Evolutionary conservation across 768 basidiomycete genomes (phyloP).

Genomic region (Serpula lacrymans): DNA sequence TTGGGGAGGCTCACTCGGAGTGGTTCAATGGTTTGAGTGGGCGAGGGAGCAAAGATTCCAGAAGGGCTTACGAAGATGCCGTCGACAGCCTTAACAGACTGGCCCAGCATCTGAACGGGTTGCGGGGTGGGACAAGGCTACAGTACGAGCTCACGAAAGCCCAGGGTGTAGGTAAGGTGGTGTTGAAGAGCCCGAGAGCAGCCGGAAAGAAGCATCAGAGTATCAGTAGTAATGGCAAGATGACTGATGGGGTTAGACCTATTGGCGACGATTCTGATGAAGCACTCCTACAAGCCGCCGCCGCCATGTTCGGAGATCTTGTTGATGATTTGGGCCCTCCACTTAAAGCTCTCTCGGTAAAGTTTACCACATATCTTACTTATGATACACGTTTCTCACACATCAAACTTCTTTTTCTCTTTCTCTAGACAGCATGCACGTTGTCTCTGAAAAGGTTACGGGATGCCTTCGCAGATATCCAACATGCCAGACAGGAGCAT

Average conservation of each 20-base stretch:
- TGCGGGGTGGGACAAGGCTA: slow-evolving; percentile 78
- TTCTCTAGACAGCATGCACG: slow-evolving; percentile 54
- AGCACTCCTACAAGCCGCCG: slow-evolving; percentile 45
- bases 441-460: slow-evolving; percentile 59
- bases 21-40: slow-evolving; percentile 42
- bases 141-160: slow-evolving; percentile 81
- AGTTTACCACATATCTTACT: slow-evolving; percentile 16
- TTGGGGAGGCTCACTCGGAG: slow-evolving; percentile 87
- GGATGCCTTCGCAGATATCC: slow-evolving; percentile 54
- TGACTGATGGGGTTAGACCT: slow-evolving; percentile 26
- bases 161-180: slow-evolving; percentile 41
- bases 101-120: slow-evolving; percentile 90
- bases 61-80: slow-evolving; percentile 78
- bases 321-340: slow-evolving; percentile 80
- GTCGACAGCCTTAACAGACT: slow-evolving; percentile 84
- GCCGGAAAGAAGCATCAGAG: slow-evolving; percentile 7
- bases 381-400: neutral
- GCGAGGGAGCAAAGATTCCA: slow-evolving; percentile 21
- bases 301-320: slow-evolving; percentile 72
- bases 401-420: neutral
- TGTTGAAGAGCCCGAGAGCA: slow-evolving; percentile 21
- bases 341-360: slow-evolving; percentile 67
- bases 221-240: slow-evolving; percentile 2
- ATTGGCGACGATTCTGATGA: slow-evolving; percentile 42
- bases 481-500: slow-evolving; percentile 25